A percentile compares a stretch with the other conserved stretches of the same genome.
phyloP scores from a whole-genome alignment of 192 early-diverging fungal genomes.

The Backusella psychrophila region DNA sequence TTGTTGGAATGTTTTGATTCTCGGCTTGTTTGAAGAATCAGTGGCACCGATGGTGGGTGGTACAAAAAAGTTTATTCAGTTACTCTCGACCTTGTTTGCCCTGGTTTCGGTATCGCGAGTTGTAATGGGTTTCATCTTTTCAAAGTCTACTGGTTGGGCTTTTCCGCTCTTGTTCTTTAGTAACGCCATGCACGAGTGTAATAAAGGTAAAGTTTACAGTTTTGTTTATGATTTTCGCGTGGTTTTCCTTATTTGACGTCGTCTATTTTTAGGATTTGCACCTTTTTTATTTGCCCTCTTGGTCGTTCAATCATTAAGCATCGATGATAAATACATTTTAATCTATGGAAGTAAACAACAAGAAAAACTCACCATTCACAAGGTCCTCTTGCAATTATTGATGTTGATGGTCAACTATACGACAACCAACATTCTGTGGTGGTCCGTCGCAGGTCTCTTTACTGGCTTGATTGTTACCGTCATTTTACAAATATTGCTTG shows the following conservation, averaged over 20 bases:
- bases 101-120: slow-evolving; percentile 27
- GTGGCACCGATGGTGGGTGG: slow-evolving; percentile 43
- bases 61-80: slow-evolving; percentile 34
- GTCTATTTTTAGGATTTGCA: slow-evolving; percentile 34
- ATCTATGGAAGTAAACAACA: slow-evolving; percentile 19
- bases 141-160: slow-evolving; percentile 46
- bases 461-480: slow-evolving; percentile 40
- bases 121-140: slow-evolving; percentile 45
- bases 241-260: neutral
- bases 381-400: slow-evolving; percentile 38
- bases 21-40: slow-evolving; percentile 52
- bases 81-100: slow-evolving; percentile 28
- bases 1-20: slow-evolving; percentile 44
- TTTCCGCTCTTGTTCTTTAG: slow-evolving; percentile 49
- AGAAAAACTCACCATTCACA: slow-evolving; percentile 33
- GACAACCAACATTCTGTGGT: slow-evolving; percentile 50
- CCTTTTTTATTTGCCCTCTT: slow-evolving; percentile 50
- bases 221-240: neutral
- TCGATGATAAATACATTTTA: slow-evolving; percentile 39
- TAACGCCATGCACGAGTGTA: slow-evolving; percentile 51
- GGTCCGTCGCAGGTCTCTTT: slow-evolving; percentile 47
- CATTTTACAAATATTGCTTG: slow-evolving; percentile 18
- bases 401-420: slow-evolving; percentile 46
- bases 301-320: slow-evolving; percentile 42
- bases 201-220: slow-evolving; percentile 41